These are phyloP conservation scores for Dactylis glomerata DNA, from an alignment of 176 grass and related monocot species.

Conservation along the genomic window DNA sequence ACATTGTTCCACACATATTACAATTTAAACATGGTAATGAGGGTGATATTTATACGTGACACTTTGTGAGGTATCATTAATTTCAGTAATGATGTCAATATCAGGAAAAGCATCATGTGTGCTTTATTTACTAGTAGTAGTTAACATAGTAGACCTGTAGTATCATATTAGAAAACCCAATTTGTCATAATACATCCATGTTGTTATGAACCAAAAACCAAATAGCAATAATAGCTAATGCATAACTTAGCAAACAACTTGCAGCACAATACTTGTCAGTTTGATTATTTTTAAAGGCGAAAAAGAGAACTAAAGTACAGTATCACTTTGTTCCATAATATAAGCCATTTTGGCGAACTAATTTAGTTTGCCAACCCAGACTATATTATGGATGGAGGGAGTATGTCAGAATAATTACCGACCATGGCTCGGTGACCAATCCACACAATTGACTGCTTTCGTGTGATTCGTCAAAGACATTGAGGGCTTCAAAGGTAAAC, in stretches of 20 bases:
- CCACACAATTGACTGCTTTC: conserved; percentile 67
- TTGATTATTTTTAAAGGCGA: too few species aligned
- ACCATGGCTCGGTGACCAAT: conserved; percentile 79
- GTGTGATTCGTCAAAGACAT: conserved; percentile 57
- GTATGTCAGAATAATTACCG: conserved; percentile 31
- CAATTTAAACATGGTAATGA: background rate
- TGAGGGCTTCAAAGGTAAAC: conserved; percentile 38
- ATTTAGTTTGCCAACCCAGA: too few species aligned
- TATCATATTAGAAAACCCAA: too few species aligned
- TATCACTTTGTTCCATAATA: too few species aligned
- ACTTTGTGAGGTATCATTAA: background rate
- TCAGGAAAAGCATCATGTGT: background rate
- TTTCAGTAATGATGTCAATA: background rate
- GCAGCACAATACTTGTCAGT: too few species aligned
- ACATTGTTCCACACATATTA: too few species aligned
- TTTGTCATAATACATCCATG: too few species aligned
- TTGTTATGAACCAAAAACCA: too few species aligned
- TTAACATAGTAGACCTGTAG: background rate
- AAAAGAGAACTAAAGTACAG: background rate
- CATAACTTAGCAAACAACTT: too few species aligned
- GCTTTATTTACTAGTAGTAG: background rate
- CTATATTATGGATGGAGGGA: too few species aligned
- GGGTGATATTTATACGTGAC: background rate
- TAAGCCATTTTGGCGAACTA: too few species aligned
- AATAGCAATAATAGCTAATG: too few species aligned